Base-by-base conservation (phyloP, 192 early-diverging fungal species). In the Coemansia reversa region DNA sequence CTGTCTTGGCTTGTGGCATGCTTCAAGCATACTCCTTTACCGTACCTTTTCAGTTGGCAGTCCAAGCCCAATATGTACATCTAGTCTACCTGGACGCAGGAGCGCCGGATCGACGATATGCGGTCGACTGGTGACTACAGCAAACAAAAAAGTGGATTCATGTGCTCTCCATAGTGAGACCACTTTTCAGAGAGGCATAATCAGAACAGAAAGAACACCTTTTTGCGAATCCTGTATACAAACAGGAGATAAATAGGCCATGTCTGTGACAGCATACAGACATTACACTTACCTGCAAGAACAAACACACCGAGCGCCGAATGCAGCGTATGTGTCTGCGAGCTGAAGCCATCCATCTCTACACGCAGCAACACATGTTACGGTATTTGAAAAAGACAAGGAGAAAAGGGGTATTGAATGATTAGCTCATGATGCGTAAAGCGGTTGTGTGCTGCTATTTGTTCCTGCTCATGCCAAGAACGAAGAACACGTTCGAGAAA, bases 21-120 rank as follows among this genome's bases (percentile, higher is more conserved):
- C 3, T 11, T 11, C 33, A 35, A 9, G 16, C 39, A 45, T 45
- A 9, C 9, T 45, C 16, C 9, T 39, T 52, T 32, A 74, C 75
- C 9, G 55, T 52, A 77, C 79, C 71, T 89, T 75, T 28, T 61
- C 63, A 51, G 87, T 72, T 14, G 93, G 93, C 3, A 80, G 35
- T 12, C 81, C 76, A 24, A 95, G 76, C 50, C 84, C 65, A 33
- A 95, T 70, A 60, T 89, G 86, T 60, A 92, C 86, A 69, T 94
- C 93, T 35, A 96, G 76, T 11, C 93, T 86, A 22, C 93, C 93
- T 11, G 93, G 93, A 45, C 94, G 86, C 70, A 94, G 55, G 25
- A 96, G 83, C 4, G 94, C 93, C 2, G 85, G 59, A 81, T 95
- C 93, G 20, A 96, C 86, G 5, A 83, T 73, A 28, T 91, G 75